A percentile compares a stretch with the other conserved stretches of the same genome.
Conservation (phyloP, 176 grass and related monocot species). For the Oryza coarctata region DNA sequence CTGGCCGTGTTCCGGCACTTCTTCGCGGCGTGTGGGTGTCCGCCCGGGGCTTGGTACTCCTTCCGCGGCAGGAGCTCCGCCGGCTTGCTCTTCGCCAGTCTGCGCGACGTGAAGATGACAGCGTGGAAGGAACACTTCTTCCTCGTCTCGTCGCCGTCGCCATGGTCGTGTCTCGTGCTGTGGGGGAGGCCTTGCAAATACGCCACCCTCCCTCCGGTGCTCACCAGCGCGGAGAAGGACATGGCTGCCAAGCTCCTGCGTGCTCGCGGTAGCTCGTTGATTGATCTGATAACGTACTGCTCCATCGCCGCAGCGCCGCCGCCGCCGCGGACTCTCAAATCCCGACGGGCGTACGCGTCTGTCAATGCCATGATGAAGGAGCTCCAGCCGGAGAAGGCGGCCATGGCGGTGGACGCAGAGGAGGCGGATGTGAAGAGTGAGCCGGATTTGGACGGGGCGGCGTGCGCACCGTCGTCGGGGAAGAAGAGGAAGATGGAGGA, state of each 20-base stretch:
- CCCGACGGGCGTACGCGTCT: background rate
- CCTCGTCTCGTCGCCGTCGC: conserved; percentile 1
- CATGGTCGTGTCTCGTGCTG: background rate
- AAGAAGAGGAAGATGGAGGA: conserved; percentile 30
- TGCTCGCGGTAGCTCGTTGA: background rate
- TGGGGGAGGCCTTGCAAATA: background rate
- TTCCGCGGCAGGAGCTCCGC: background rate
- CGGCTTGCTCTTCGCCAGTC: conserved; percentile 2
- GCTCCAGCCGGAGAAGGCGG: background rate
- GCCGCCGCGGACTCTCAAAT: background rate
- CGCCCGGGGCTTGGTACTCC: background rate
- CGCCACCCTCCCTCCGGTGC: background rate
- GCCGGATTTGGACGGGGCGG: background rate
- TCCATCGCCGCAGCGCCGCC: background rate
- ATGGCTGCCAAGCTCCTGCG: background rate
- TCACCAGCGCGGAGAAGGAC: background rate
- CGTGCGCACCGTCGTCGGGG: background rate
- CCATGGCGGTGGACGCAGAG: background rate
- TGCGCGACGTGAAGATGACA: fast-evolving
- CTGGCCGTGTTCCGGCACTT: conserved; percentile 17
- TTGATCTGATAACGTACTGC: conserved; percentile 2
- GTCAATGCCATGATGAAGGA: conserved; percentile 7
- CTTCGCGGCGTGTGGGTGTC: background rate
- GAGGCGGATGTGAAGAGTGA: conserved; percentile 1
- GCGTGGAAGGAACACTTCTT: conserved; percentile 35